phyloP scores from a whole-genome alignment of 2,329 filamentous ascomycete species.

The Trichoderma asperellum region DNA sequence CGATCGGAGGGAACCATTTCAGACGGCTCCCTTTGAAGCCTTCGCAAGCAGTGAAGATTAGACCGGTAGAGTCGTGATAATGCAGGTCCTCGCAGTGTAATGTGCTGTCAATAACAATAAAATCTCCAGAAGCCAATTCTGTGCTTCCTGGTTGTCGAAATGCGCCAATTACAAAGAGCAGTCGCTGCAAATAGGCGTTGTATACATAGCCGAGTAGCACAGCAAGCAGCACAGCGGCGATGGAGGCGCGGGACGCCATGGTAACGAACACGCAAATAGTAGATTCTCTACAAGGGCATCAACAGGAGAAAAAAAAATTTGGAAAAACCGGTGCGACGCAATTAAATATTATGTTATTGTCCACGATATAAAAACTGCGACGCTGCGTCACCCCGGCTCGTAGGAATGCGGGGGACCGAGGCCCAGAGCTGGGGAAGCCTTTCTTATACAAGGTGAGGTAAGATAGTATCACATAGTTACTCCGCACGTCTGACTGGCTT shows the following conservation, averaged over 20 bases:
- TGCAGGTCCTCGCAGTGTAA: conserved; percentile 64
- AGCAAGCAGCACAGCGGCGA: conserved; percentile 25
- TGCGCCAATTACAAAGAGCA: conserved; percentile 35
- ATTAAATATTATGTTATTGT: not conserved
- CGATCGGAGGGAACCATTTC: conserved; percentile 57
- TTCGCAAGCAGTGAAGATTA: conserved; percentile 62
- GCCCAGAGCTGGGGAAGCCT: not conserved
- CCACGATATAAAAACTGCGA: not conserved
- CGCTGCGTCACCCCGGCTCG: not conserved
- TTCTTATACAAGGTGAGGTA: not conserved
- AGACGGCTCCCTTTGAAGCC: conserved; percentile 48
- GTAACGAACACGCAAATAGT: not conserved
- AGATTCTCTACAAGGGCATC: not conserved
- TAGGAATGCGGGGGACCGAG: conserved; percentile 23
- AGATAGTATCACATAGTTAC: not conserved
- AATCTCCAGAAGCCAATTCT: conserved; percentile 34
- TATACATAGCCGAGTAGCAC: conserved; percentile 26
- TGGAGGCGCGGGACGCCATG: conserved; percentile 25
- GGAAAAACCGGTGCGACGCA: not conserved
- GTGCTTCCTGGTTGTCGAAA: conserved; percentile 36
- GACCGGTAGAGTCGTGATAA: conserved; percentile 51
- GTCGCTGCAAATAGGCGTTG: conserved; percentile 7
- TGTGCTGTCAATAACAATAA: conserved; percentile 55
- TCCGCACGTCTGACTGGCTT: not conserved
- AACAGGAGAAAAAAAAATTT: not conserved